Evolutionary conservation across 768 basidiomycete genomes (phyloP), one percentile per base, ranked within the genome.

Genomic region (Amanita muscaria): DNA sequence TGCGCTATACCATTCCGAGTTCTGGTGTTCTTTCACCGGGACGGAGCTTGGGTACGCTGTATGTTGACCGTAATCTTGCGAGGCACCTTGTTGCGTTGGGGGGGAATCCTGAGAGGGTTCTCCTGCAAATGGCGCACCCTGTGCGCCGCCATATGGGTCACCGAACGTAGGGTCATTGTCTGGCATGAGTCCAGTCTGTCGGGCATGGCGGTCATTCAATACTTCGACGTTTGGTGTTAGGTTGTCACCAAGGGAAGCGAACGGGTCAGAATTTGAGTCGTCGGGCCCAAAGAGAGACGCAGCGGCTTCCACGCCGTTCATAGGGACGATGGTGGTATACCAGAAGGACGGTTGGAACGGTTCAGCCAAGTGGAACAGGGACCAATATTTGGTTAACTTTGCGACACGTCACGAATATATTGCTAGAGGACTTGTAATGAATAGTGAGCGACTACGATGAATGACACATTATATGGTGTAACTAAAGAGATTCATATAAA

Each of bases 271-370:
- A 14, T 65, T 65, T 40, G 76, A 56, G 56, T 86, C 82, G 24
- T 76, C 75, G 42, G 74, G 64, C 49, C 79, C 83, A 68, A 90
- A 90, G 36, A 90, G 80, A 46, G 83, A 80, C 41, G 86, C 82
- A 27, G 88, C 88, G 52, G 83, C 79, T 68, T 87, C 84, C 46
- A 82, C 77, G 52, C 70, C 68, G 59, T 67, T 74, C 81, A 83
- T 83, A 47, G 39, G 36, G n/a, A n/a, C 12, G n/a, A 30, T 6
- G 21, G 4, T 6, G 32, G 38, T 40, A n/a, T 40, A 23, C 23
- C 3, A 19, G 15, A 10, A 6, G 29, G 15, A 18, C 34, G n/a
- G n/a, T 31, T n/a, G 27, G 16, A 33, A 22, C 11, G 10, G 3
- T 11, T 37, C n/a, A n/a, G n/a, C n/a, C n/a, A n/a, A n/a, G 36